phyloP scores from a whole-genome alignment of 352 stramenopile genomes.

The Pythium dissotocum region DNA sequence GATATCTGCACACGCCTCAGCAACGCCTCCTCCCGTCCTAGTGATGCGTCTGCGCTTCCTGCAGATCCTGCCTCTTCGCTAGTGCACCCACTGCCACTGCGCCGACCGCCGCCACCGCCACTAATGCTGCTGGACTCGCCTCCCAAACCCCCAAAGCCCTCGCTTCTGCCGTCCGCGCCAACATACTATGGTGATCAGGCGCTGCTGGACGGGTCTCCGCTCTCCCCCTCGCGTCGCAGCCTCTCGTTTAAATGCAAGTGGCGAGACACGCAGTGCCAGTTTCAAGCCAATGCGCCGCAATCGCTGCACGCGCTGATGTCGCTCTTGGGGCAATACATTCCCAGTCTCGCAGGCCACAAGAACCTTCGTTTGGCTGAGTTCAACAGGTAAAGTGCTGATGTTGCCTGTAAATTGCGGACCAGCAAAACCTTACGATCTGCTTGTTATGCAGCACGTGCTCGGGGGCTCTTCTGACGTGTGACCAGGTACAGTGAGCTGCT shows the following conservation, averaged over 20 bases:
- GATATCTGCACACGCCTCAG: slow-evolving; percentile 45
- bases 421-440: background rate
- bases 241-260: slow-evolving; percentile 74
- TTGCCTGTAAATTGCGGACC: background rate
- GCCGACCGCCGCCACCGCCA: slow-evolving; percentile 23
- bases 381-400: slow-evolving; percentile 15
- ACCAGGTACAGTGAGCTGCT: background rate
- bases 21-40: background rate
- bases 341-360: slow-evolving; percentile 21
- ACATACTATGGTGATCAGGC: slow-evolving; percentile 9
- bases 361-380: slow-evolving; percentile 21
- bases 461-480: background rate
- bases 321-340: slow-evolving; percentile 44
- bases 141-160: slow-evolving; percentile 23
- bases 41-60: background rate
- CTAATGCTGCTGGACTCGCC: slow-evolving; percentile 11
- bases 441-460: background rate
- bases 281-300: slow-evolving; percentile 33
- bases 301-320: slow-evolving; percentile 36
- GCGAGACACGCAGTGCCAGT: slow-evolving; percentile 45
- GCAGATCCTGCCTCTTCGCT: background rate
- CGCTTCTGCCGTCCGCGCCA: slow-evolving; percentile 36
- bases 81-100: slow-evolving; percentile 6
- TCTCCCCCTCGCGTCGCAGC: slow-evolving; percentile 16
- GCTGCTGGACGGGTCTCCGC: slow-evolving; percentile 4